Base-by-base conservation (phyloP, 1,284 basidiomycete genomes). In the Moniliella sp. region DNA sequence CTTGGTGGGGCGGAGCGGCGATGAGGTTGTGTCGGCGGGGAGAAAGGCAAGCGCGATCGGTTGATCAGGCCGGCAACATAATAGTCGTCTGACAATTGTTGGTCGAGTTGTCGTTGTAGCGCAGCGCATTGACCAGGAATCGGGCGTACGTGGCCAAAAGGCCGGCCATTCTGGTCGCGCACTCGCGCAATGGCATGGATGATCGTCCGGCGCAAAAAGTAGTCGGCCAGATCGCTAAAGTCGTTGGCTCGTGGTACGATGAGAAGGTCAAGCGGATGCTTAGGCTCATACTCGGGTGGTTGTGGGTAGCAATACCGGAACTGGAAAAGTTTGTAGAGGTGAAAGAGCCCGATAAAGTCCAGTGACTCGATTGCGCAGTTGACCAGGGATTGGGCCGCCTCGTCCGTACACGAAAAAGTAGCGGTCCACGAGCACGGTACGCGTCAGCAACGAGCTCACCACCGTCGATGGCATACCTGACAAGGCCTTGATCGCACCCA, bases 371-470 rank as follows among this genome's bases (percentile, higher is more conserved):
- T 70, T n/a, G 78, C 80, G 54, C 79, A 84, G 75, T 83, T 61
- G 30, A 84, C 75, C 18, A 97, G 69, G 1, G 82, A 81, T 27
- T 75, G 63, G 3, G 80, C 82, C 1, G 91, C 91, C 62, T 94
- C 91, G 62, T 81, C 7, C 91, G 77, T 34, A 97, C 79, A n/a
- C 86, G 76, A 78, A 91, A 62, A 80, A 94, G 64, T 97, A 97
- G 57, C 93, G 93, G 23, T 78, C 74, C 14, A 94, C 86, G 15
- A 97, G 69, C 3, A 91, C 77, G 0, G 83, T 84, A 62, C 83
- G 82, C 15, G 83, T 83, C 33, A 97, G 68, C 16, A 79, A 66
- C 39, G 82, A 88, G 18, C 84, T 84, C 13, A 91, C 77, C 43
- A 94, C 80, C n/a, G n/a, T n/a, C 3, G 76, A 81, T 0, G 81